Evolutionary conservation across 2,329 filamentous ascomycete species (phyloP).

Genomic region (Coniosporium tulheliwenetii): DNA sequence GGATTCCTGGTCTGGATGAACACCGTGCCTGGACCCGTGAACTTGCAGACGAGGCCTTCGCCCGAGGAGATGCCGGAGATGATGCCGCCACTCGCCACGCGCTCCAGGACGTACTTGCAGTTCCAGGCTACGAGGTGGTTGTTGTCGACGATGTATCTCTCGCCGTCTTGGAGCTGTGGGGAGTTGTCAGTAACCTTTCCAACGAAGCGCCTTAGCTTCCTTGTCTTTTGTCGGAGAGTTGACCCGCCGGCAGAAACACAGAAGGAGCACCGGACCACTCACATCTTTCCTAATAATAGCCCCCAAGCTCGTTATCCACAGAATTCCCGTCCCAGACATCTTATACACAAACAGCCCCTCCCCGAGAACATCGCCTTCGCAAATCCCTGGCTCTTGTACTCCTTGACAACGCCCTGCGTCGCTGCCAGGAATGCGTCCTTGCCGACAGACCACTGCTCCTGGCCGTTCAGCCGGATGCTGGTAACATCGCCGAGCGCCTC

Average conservation of each 20-base stretch:
- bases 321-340: slow-evolving; percentile 60
- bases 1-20: slow-evolving; percentile 89
- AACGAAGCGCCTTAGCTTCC: not conserved
- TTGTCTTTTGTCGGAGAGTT: too few relatives aligned
- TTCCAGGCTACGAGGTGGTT: slow-evolving; percentile 95
- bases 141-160: slow-evolving; percentile 87
- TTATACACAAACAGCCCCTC: slow-evolving; percentile 88
- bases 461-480: slow-evolving; percentile 55
- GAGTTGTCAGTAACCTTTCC: slow-evolving; percentile 1
- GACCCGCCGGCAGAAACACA: not conserved
- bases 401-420: slow-evolving; percentile 76
- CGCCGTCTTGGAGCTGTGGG: slow-evolving; percentile 40
- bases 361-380: slow-evolving; percentile 82
- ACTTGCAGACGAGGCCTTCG: slow-evolving; percentile 89
- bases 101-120: slow-evolving; percentile 80
- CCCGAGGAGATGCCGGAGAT: slow-evolving; percentile 71
- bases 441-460: slow-evolving; percentile 69
- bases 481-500: slow-evolving; percentile 72
- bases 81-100: slow-evolving; percentile 78
- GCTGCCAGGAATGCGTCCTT: slow-evolving; percentile 74
- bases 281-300: slow-evolving; percentile 92
- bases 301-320: slow-evolving; percentile 88
- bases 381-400: slow-evolving; percentile 73
- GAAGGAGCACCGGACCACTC: slow-evolving; percentile 21
- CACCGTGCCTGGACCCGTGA: slow-evolving; percentile 73